Conservation (phyloP, 176 grass and related monocot genomes). For the Tuctoria greenei region DNA sequence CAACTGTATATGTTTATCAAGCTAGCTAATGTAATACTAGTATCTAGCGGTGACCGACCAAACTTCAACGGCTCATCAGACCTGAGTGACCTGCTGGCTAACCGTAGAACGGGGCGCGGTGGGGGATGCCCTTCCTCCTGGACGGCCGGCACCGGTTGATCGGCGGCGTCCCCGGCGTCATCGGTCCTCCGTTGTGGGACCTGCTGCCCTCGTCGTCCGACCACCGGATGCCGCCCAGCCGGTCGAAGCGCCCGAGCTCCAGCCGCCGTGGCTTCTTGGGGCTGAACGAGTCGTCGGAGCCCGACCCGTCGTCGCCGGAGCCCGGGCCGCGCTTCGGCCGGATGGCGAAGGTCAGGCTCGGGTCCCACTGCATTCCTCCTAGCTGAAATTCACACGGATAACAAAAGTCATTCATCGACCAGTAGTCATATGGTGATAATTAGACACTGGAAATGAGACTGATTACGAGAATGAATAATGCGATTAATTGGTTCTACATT, state of each 20-base stretch:
- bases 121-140: constrained; percentile 63
- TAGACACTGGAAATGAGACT: no score
- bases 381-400: constrained; percentile 29
- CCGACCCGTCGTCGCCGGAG: constrained; percentile 39
- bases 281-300: constrained; percentile 55
- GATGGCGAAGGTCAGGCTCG: constrained; percentile 53
- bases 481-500: background rate
- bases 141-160: constrained; percentile 60
- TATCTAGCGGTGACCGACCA: constrained; percentile 33
- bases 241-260: constrained; percentile 45
- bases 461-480: background rate
- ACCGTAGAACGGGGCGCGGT: constrained; percentile 59
- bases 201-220: constrained; percentile 57
- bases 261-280: constrained; percentile 46
- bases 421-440: background rate
- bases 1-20: constrained; percentile 32
- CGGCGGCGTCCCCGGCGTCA: constrained; percentile 50
- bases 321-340: constrained; percentile 50
- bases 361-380: constrained; percentile 61
- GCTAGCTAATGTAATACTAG: constrained; percentile 39
- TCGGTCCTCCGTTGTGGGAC: constrained; percentile 22
- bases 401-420: background rate
- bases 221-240: constrained; percentile 34
- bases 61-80: constrained; percentile 24
- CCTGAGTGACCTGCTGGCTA: constrained; percentile 33